phyloP scores from a whole-genome alignment of 2,329 filamentous ascomycete species.

The Pleoardoris graminearum region DNA sequence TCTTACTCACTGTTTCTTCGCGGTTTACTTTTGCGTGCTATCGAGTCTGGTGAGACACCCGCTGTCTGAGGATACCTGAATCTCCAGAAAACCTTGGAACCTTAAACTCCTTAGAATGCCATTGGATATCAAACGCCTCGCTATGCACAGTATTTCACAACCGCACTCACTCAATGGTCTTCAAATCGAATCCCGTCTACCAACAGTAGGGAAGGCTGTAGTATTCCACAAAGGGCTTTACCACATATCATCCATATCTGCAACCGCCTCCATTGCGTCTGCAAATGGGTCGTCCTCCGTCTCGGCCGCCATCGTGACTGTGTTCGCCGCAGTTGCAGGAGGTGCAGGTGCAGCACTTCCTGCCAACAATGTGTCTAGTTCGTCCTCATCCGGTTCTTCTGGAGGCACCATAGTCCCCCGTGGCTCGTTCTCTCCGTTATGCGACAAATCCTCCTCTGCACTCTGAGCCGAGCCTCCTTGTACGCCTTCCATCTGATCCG shows the following conservation, averaged over 20 bases:
- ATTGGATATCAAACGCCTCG: constrained; percentile 25
- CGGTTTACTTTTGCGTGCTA: too few species aligned
- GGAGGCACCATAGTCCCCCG: constrained; percentile 39
- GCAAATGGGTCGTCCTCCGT: constrained; percentile 42
- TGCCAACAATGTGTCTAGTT: constrained; percentile 59
- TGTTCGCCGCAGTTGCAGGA: not conserved
- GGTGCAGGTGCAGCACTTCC: constrained; percentile 44
- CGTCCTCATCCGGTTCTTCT: constrained; percentile 54
- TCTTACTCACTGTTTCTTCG: too few species aligned
- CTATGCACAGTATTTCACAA: constrained; percentile 22
- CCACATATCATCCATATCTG: constrained; percentile 45
- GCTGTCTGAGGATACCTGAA: too few species aligned
- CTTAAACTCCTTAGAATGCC: not conserved
- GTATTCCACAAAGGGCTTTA: constrained; percentile 3
- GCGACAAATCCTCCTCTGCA: constrained; percentile 14
- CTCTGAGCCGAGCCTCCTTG: not conserved
- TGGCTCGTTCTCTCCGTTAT: constrained; percentile 15
- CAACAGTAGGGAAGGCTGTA: too few species aligned
- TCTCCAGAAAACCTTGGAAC: too few species aligned
- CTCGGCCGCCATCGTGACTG: constrained; percentile 13
- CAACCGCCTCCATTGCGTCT: constrained; percentile 47
- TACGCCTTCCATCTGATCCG: constrained; percentile 18
- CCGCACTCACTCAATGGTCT: not conserved
- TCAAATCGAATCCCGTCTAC: not conserved
- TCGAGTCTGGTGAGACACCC: too few species aligned